Evolutionary conservation across 345 rosid genomes (phyloP), one percentile per base, ranked within the genome.

Genomic region (Melaleuca quinquenervia): DNA sequence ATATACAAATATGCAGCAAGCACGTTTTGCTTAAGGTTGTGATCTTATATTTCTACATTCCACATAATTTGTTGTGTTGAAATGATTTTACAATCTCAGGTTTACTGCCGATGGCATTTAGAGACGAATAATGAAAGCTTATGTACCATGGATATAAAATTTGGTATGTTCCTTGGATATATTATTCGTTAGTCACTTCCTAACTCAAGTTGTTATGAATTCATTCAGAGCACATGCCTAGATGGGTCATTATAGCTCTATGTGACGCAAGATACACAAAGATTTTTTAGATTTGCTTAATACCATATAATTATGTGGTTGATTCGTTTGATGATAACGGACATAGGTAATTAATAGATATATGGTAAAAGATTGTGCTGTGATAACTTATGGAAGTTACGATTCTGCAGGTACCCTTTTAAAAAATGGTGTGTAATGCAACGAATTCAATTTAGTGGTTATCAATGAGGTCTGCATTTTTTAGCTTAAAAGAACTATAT

Each of bases 391-490:
- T 26, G 9, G 48, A 29, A 84, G 44, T 50, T 45, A 26, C 62
- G 53, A 29, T 18, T 74, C 6, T 82, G 85, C 90, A 97, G 99
- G 99, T 91, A 98, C 95, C 50, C 99, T 91, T 94, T 97, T 85
- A 97, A 96, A 93, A 97, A 97, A 90, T 97, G 99, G 98, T 97
- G 98, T 85, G 92, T 97, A 82, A 97, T 97, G 99, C 99, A 97
- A 89, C 22, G 96, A 97, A 90, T 95, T 96, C 50, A 96, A 86
- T 91, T 80, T 98, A 48, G 98, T 98, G n/a, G 98, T 98, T 16
- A 86, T 94, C 53, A 88, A 89, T 12, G 99, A 97, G 98, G 99
- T 95, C 75, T 29, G 64, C 56, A 84, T 85, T 51, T 50, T 41
- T 52, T 82, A 41, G 84, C 32, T 45, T 27, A n/a, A 60, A 18